Evolutionary conservation across 305 asterid genomes (phyloP), one percentile per base, ranked within the genome.

Genomic region (Fraxinus dipetala): DNA sequence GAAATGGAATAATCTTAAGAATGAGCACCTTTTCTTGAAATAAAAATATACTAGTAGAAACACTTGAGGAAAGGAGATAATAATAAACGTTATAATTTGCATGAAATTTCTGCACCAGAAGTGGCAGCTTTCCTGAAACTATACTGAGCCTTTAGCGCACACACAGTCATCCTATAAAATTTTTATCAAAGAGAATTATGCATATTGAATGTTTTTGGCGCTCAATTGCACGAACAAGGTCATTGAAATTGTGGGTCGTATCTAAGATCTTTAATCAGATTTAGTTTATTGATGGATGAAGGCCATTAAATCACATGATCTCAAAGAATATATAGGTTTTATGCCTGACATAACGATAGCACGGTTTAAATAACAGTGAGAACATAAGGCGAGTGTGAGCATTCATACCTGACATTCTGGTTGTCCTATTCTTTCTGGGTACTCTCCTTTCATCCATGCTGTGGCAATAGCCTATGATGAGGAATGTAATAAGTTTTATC

Each of bases 361-460:
- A 63, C 11, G n/a, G 35, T 24, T 22, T 63, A 63, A 22, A 28
- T 28, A 28, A 69, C 75, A 14, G 75, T 18, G n/a, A 69, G 75
- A 69, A 30, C 22, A 51, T 20, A 85, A 77, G 61, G 78, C 72
- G 40, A 78, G 69, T 28, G 78, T 51, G 77, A 51, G 32, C 43
- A 43, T 40, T 30, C 81, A 81, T 89, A 93, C 98, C 98, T 93
- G 95, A 83, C 98, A 96, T 85, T 96, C 99, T 65, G 96, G 91
- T 83, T 94, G 99, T 82, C 99, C 99, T 35, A 85, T 75, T 91
- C 98, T 92, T 89, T 96, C 98, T 77, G 99, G 99, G 88, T 94
- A 94, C 87, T 96, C 98, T 79, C 97, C 99, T 88, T 90, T 94
- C 95, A 94, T 94, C 89, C 92, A 89, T 90, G 99, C 94, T 48